A percentile compares a stretch with the other conserved stretches of the same genome.
phyloP scores from a whole-genome alignment of 805 yeast genomes.

The Zygosaccharomyces kombuchaensis region DNA sequence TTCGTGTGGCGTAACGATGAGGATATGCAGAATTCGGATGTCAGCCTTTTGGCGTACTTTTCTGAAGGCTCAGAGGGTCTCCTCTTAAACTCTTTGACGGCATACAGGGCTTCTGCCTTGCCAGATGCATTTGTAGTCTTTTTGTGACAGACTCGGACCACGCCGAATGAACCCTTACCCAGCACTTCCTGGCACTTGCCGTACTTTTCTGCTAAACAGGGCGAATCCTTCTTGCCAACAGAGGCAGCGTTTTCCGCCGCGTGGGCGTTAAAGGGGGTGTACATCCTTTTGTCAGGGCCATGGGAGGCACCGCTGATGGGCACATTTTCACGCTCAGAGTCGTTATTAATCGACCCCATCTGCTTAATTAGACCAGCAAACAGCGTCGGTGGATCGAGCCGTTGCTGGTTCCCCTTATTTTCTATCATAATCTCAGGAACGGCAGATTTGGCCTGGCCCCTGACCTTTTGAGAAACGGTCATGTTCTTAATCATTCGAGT shows the following conservation, averaged over 20 bases:
- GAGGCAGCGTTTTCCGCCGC: conserved; percentile 5
- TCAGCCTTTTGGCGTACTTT: conserved; percentile 66
- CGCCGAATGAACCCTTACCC: conserved; percentile 93
- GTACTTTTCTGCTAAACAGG: conserved; percentile 74
- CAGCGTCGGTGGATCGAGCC: conserved; percentile 58
- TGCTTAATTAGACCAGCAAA: conserved; percentile 65
- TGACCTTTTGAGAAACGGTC: conserved; percentile 64
- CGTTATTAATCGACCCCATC: conserved; percentile 43
- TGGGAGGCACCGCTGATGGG: conserved; percentile 37
- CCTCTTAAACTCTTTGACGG: conserved; percentile 81
- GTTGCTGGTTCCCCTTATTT: conserved; percentile 11
- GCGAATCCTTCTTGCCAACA: conserved; percentile 10
- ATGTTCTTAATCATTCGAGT: conserved; percentile 71
- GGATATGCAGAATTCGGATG: conserved; percentile 79
- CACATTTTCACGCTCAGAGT: conserved; percentile 24
- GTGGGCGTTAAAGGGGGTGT: conserved; percentile 5
- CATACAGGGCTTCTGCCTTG: conserved; percentile 54
- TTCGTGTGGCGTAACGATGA: conserved; percentile 73
- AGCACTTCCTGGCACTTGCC: conserved; percentile 93
- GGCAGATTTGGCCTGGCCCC: conserved; percentile 70
- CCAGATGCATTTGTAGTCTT: conserved; percentile 34
- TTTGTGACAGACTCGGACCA: conserved; percentile 83
- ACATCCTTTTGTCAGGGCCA: conserved; percentile 18
- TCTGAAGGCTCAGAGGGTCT: conserved; percentile 58
- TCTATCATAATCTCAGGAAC: conserved; percentile 59